phyloP scores from a whole-genome alignment of 345 rosid species.

The Reutealis trisperma region DNA sequence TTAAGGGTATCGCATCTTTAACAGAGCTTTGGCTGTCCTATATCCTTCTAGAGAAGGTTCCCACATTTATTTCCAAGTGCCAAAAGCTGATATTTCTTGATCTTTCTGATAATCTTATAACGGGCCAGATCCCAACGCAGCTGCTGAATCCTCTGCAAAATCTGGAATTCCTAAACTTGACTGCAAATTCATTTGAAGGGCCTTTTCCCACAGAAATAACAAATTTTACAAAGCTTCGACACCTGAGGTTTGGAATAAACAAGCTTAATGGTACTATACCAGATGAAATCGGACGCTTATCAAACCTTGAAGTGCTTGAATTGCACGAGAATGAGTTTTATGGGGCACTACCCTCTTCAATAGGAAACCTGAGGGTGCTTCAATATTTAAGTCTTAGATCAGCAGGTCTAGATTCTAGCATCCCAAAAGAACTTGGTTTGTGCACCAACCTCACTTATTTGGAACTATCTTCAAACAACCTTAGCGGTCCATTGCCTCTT shows the following conservation, averaged over 20 bases:
- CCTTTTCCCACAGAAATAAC: slow-evolving; percentile 37
- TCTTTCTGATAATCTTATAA: slow-evolving; percentile 31
- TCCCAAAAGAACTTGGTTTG: slow-evolving; percentile 22
- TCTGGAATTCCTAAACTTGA: slow-evolving; percentile 35
- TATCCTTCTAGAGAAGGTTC: slow-evolving; percentile 17
- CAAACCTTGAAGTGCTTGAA: slow-evolving; percentile 29
- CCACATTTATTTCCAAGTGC: slow-evolving; percentile 21
- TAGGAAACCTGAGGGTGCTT: slow-evolving; percentile 35
- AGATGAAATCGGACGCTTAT: slow-evolving; percentile 35
- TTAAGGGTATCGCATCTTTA: slow-evolving; percentile 30
- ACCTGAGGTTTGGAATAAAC: slow-evolving; percentile 36
- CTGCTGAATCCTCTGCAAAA: slow-evolving; percentile 20
- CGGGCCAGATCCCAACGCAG: slow-evolving; percentile 22
- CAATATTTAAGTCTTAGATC: slow-evolving; percentile 11
- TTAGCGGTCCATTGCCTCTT: slow-evolving; percentile 26
- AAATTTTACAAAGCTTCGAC: slow-evolving; percentile 34
- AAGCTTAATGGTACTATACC: slow-evolving; percentile 35
- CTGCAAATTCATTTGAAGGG: slow-evolving; percentile 40
- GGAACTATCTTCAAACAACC: slow-evolving; percentile 25
- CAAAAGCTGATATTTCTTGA: slow-evolving; percentile 19
- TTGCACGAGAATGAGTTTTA: slow-evolving; percentile 29
- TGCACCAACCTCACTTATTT: slow-evolving; percentile 23
- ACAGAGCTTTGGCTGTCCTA: slow-evolving; percentile 23
- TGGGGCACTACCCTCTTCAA: slow-evolving; percentile 37
- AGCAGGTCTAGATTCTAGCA: slow-evolving; percentile 23